phyloP scores from a whole-genome alignment of 2,329 filamentous ascomycete species.

The Ramularia endophylla region DNA sequence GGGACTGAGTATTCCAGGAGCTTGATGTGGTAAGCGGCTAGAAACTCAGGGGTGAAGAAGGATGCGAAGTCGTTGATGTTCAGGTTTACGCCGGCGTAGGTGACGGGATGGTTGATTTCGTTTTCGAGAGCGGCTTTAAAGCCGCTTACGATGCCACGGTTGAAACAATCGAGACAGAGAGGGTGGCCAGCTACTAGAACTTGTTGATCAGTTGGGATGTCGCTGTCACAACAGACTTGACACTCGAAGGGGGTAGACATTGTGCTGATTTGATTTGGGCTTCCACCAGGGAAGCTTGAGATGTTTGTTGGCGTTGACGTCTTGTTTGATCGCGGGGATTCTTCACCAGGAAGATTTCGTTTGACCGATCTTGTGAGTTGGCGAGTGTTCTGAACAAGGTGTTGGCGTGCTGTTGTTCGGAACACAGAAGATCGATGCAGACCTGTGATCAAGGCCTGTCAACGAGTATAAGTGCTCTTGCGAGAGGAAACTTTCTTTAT shows the following conservation, averaged over 20 bases:
- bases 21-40: not conserved
- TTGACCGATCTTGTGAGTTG: no score
- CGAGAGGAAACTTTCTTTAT: no score
- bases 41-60: not conserved
- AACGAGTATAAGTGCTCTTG: no score
- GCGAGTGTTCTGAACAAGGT: no score
- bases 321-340: no score
- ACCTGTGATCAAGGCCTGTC: no score
- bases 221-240: not conserved
- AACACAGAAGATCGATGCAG: no score
- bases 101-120: slow-evolving; percentile 1
- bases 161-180: slow-evolving; percentile 6
- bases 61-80: not conserved
- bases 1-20: not conserved
- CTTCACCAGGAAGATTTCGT: no score
- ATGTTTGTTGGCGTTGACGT: no score
- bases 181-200: not conserved
- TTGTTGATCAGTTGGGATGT: not conserved
- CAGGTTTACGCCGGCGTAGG: not conserved
- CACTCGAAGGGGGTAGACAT: not conserved
- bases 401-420: no score
- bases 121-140: slow-evolving; percentile 1
- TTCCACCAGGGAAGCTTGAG: no score
- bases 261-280: no score
- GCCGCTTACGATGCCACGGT: not conserved